A percentile compares a stretch with the other conserved stretches of the same genome.
These are phyloP conservation scores for Yamadazyma phyllophila DNA, from an alignment of 805 yeast genomes.

Conservation along the genomic window DNA sequence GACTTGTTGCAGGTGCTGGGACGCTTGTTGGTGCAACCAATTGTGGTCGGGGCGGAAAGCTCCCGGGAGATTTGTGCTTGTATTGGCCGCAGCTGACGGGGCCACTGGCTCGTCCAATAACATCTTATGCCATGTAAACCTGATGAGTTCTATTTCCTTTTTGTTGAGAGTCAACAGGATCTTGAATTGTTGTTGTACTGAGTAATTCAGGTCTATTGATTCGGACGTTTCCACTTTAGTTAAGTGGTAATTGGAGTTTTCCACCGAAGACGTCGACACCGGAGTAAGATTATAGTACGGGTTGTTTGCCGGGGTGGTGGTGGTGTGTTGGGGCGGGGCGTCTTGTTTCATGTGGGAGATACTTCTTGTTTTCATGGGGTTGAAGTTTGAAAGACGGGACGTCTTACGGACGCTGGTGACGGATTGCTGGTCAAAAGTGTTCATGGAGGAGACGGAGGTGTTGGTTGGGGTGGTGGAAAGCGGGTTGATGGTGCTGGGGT, in stretches of 20 bases:
- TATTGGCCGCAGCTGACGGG: constrained; percentile 6
- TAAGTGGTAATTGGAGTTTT: constrained; percentile 21
- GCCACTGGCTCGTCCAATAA: constrained; percentile 32
- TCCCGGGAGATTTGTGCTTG: constrained; percentile 28
- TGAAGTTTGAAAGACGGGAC: constrained; percentile 15
- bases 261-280: constrained; percentile 7
- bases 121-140: constrained; percentile 49
- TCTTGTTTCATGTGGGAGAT: background rate
- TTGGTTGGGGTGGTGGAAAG: background rate
- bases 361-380: constrained; percentile 14
- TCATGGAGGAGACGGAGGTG: constrained; percentile 3
- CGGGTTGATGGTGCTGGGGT: background rate
- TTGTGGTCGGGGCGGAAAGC: constrained; percentile 28
- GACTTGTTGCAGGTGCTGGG: constrained; percentile 9
- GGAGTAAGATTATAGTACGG: constrained; percentile 14
- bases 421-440: constrained; percentile 4
- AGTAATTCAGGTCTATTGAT: constrained; percentile 22
- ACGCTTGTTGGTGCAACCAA: constrained; percentile 12
- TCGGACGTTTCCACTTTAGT: constrained; percentile 22
- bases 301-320: background rate
- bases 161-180: constrained; percentile 22
- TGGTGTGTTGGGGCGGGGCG: too few species aligned
- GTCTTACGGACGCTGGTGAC: constrained; percentile 10
- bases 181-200: constrained; percentile 14
- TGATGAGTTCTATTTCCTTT: constrained; percentile 43